Evolutionary conservation across 345 rosid species (phyloP).

Genomic region (rapeseed (Brassica napus)): DNA sequence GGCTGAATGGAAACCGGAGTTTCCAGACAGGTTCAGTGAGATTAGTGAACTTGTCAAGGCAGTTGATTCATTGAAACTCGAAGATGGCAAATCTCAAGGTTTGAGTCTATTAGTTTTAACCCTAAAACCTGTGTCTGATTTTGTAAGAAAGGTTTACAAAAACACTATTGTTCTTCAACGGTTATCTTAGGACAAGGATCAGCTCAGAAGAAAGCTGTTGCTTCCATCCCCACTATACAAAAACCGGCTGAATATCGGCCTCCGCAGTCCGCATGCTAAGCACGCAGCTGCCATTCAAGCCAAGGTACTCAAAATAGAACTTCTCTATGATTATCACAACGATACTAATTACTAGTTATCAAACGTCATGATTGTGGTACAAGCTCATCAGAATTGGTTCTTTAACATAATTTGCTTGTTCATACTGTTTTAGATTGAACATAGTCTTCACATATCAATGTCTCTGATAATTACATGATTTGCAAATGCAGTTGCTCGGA

Average conservation of each 20-base stretch:
- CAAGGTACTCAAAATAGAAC: slow-evolving; percentile 52
- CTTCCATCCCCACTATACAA: slow-evolving; percentile 46
- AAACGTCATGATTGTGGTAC: not conserved
- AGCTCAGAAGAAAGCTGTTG: slow-evolving; percentile 48
- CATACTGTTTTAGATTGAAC: not conserved
- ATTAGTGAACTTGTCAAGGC: slow-evolving; percentile 66
- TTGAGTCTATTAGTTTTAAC: slow-evolving; percentile 2
- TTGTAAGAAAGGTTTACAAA: not conserved
- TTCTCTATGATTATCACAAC: not conserved
- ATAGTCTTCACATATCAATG: too few species aligned
- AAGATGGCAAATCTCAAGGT: slow-evolving; percentile 69
- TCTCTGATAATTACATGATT: slow-evolving; percentile 42
- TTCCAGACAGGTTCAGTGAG: slow-evolving; percentile 69
- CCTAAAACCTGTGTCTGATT: not conserved
- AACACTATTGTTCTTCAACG: slow-evolving; percentile 12
- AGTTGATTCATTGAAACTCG: slow-evolving; percentile 62
- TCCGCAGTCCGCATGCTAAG: slow-evolving; percentile 91
- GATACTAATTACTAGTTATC: too few species aligned
- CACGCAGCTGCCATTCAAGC: slow-evolving; percentile 74
- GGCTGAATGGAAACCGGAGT: slow-evolving; percentile 94
- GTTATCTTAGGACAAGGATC: slow-evolving; percentile 59
- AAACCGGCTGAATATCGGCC: slow-evolving; percentile 93
- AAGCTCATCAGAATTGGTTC: not conserved
- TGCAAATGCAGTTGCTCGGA: slow-evolving; percentile 66
- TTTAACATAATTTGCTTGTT: not conserved